Conservation (phyloP, 352 stramenopile species). For the Phytophthora palmivora region DNA sequence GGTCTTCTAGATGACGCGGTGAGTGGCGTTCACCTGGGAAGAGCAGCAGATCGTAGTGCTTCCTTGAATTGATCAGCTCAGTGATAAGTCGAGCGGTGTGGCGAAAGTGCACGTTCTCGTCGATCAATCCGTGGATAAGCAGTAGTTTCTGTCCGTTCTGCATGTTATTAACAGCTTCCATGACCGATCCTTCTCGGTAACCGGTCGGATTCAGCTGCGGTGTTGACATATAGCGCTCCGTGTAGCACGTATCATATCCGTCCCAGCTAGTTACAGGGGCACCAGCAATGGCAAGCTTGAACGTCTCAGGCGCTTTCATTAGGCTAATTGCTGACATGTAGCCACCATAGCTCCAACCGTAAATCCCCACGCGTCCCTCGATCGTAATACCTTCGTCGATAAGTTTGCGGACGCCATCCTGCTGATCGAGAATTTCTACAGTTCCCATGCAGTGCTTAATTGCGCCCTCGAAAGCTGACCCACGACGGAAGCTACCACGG, state of each 20-base stretch:
- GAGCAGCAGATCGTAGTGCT: conserved; percentile 96
- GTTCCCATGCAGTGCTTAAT: conserved; percentile 95
- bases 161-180: conserved; percentile 94
- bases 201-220: conserved; percentile 93
- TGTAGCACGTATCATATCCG: conserved; percentile 99
- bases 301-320: conserved; percentile 95
- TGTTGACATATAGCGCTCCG: conserved; percentile 97
- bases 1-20: conserved; percentile 91
- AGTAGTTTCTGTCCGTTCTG: conserved; percentile 90
- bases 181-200: conserved; percentile 92
- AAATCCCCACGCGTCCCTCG: conserved; percentile 92
- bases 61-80: conserved; percentile 92
- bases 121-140: conserved; percentile 96
- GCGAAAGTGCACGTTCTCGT: conserved; percentile 99
- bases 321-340: conserved; percentile 98
- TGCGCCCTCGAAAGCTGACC: conserved; percentile 93
- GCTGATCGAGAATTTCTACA: conserved; percentile 89
- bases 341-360: conserved; percentile 98
- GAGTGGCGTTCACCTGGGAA: conserved; percentile 98
- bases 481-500: conserved; percentile 92
- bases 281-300: conserved; percentile 95
- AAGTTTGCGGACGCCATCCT: conserved; percentile 83
- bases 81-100: conserved; percentile 98
- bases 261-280: conserved; percentile 98
- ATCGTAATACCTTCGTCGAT: conserved; percentile 90